These are phyloP conservation scores for Rhodotorula sp. DNA, from an alignment of 1,284 basidiomycete species.

Conservation along the genomic window DNA sequence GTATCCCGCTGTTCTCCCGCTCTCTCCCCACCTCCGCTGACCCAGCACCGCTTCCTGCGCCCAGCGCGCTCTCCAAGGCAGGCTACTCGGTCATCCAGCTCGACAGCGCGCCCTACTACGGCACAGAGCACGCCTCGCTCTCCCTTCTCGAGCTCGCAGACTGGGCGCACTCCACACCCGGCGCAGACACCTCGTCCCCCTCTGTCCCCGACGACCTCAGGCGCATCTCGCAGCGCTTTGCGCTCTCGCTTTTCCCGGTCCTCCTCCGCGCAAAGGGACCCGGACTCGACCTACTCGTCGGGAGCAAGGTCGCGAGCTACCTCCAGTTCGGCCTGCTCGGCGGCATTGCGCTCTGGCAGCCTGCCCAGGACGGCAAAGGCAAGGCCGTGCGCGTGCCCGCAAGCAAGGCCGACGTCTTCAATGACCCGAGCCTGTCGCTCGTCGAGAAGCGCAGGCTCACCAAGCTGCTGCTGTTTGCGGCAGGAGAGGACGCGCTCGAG, in stretches of 20 bases:
- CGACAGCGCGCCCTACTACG: constrained; percentile 83
- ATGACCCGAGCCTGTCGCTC: constrained; percentile 72
- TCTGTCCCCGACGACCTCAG: constrained; percentile 56
- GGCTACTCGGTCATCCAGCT: constrained; percentile 85
- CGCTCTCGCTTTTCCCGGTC: constrained; percentile 78
- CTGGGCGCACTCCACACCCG: constrained; percentile 56
- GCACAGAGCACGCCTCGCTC: constrained; percentile 76
- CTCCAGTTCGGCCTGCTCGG: constrained; percentile 88
- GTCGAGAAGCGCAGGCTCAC: constrained; percentile 88
- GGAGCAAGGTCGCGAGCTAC: constrained; percentile 85
- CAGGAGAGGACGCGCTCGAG: constrained; percentile 66
- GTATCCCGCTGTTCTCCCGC: constrained; percentile 46
- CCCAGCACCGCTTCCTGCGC: neutral
- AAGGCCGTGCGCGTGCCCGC: constrained; percentile 71
- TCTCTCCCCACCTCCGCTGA: neutral
- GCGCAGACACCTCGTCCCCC: constrained; percentile 5
- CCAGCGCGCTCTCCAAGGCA: constrained; percentile 73
- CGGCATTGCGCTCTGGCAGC: constrained; percentile 59
- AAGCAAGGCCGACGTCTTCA: constrained; percentile 93
- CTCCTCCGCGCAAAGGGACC: constrained; percentile 78
- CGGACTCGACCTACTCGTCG: constrained; percentile 75
- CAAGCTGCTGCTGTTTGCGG: constrained; percentile 83
- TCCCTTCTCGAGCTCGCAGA: constrained; percentile 74
- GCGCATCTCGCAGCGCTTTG: constrained; percentile 65
- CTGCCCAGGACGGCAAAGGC: constrained; percentile 43